A percentile compares a stretch with the other conserved stretches of the same genome.
These are phyloP conservation scores for Citrullus mucosospermus DNA, from an alignment of 306 rosid genomes.

Conservation along the genomic window DNA sequence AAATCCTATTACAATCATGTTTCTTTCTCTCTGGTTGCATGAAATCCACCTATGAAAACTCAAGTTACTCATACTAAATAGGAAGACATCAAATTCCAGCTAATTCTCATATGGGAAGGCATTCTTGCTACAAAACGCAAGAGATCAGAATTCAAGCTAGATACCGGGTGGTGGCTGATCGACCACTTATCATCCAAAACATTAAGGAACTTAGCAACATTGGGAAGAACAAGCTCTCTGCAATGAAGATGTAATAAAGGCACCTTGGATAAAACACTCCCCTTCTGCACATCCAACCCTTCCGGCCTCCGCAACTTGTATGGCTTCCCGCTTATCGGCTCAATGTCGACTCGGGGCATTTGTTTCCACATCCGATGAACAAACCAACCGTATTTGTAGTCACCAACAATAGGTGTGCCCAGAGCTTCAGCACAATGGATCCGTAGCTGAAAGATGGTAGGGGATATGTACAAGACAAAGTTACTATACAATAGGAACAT, in stretches of 20 bases:
- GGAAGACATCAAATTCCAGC: conserved; percentile 98
- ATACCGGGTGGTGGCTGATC: conserved; percentile 18
- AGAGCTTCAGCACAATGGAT: conserved; percentile 99
- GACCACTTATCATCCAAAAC: conserved; percentile 24
- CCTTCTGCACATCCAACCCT: conserved; percentile 83
- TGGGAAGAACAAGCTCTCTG: conserved; percentile 79
- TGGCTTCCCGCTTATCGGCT: conserved; percentile 56
- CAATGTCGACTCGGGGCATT: conserved; percentile 56
- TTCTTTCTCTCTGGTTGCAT: neutral
- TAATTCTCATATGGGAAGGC: conserved; percentile 91
- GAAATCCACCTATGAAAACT: neutral
- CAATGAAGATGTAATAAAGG: conserved; percentile 83
- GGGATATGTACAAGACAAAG: neutral
- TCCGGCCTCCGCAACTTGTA: conserved; percentile 77
- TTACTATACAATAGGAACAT: neutral
- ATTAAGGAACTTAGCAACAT: conserved; percentile 53
- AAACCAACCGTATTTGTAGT: conserved; percentile 90
- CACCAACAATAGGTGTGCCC: conserved; percentile 93
- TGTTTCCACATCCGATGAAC: conserved; percentile 81
- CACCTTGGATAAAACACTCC: conserved; percentile 87
- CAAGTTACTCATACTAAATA: conserved; percentile 38
- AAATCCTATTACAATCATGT: neutral
- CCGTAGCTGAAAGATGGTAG: conserved; percentile 45
- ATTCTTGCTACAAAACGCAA: conserved; percentile 75
- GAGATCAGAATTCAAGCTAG: conserved; percentile 39